Base-by-base conservation (phyloP, 768 basidiomycete genomes). In the Calocybe indica region DNA sequence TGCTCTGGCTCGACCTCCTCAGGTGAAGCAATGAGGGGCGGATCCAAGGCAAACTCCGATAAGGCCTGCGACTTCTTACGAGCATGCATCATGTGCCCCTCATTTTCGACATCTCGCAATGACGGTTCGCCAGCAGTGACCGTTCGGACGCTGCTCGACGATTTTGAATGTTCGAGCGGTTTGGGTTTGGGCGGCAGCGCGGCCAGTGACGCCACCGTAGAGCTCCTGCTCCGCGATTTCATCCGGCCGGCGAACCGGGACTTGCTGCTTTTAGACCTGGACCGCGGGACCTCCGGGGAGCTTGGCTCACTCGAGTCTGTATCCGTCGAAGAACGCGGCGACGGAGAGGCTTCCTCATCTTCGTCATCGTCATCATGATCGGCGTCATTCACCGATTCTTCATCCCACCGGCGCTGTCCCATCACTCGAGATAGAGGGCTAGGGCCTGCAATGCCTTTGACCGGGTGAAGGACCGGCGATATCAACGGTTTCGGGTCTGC, bases 91-190 rank as follows among this genome's bases (percentile, higher is more conserved):
- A 52, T 43, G 11, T 43, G 31, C 5, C n/a, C 8, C 8, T 43
- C 40, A 6, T 53, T 60, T 6, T 22, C 22, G 22, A 62, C n/a
- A 47, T 67, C 63, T 32, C 58, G 56, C 51, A 70, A 65, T 0
- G 70, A 67, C 9, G 69, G 45, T 32, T 82, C 82, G 6, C 62
- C 74, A 1, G 78, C 85, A 28, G 77, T 79, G 5, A 91, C 82
- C 0, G 89, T 91, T 12, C 78, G 75, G 30, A 87, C 73, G 52
- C 88, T 90, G 58, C 81, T 85, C 13, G 67, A 68, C 2, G 86
- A 88, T 12, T 74, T 72, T 35, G 73, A 75, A 47, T 74, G 77
- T 5, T 55, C 58, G 9, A 80, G 58, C 12, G 60, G 57, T 35
- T 32, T 14, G 53, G 43, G 32, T 14, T 53, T 48, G 10, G 49